Base-by-base conservation (phyloP, 768 basidiomycete species). In the Boletus pseudo-olivaceus region DNA sequence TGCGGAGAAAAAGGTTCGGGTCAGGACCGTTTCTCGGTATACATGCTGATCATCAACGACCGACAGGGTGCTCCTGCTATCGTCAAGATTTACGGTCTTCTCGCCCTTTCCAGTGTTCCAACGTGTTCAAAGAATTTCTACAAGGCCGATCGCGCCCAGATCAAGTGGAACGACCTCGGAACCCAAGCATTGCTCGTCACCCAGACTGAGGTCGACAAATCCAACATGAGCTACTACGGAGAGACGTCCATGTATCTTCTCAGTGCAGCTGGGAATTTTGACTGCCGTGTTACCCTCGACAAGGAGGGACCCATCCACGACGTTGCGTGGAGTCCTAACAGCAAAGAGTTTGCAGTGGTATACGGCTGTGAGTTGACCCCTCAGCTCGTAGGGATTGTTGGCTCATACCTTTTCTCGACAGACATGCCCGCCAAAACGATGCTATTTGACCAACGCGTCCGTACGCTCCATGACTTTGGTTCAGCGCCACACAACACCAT, bases 261-360 rank as follows among this genome's bases (percentile, higher is more conserved):
- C 57, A 93, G 87, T 59, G 85, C 93, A 17, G 88, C 92, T 9
- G 95, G 96, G 15, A 90, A 93, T 62, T 98, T 94, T 62, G 95
- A 98, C 67, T 93, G 91, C 67, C 80, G 93, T 29, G 89, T 98
- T 27, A 75, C 79, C 1, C 75, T 91, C 62, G 94, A 97, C 74
- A 98, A 97, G 76, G 96, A 98, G 57, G 97, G 97, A 1, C 94
- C 94, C 1, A 93, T 99, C 58, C 94, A 97, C 64, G 97, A 98
- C 68, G 97, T 96, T 56, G 74, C 83, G 15, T 99, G 97, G 97
- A 93, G 87, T 60, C 93, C 97, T 8, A 94, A 93, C 62, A 93
- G 92, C 47, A 93, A 95, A 72, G 97, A 99, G 72, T 99, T 99
- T 67, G 87, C 85, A 44, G 94, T 98, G 34, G 88, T 93, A 27